Conservation (phyloP, 73 alveolate species). For the Effrenium voratum region DNA sequence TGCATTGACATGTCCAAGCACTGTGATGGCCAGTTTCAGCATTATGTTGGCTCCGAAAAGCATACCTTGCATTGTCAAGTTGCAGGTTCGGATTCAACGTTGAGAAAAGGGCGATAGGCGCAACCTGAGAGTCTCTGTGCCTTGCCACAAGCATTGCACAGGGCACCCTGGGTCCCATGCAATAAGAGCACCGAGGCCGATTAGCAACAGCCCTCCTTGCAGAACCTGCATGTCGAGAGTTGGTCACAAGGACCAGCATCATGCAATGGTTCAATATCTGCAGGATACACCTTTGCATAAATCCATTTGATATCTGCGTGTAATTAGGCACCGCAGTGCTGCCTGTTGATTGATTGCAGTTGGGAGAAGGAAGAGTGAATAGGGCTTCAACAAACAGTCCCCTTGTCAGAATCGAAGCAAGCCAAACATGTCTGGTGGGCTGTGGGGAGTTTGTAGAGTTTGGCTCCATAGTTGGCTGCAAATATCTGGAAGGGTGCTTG, state of each 20-base stretch:
- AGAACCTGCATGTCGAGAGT: neutral
- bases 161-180: neutral
- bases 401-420: neutral
- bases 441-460: too few species aligned
- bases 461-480: too few species aligned
- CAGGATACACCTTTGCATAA: neutral
- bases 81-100: constrained; percentile 70
- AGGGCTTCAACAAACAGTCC: too few species aligned
- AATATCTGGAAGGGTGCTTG: too few species aligned
- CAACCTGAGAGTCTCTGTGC: neutral
- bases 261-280: neutral
- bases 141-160: neutral
- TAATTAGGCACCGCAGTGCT: neutral
- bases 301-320: neutral
- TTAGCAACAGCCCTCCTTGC: constrained; percentile 45
- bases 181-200: constrained; percentile 1
- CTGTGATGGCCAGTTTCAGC: neutral
- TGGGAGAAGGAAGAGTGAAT: too few species aligned
- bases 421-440: neutral
- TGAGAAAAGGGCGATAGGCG: constrained; percentile 76
- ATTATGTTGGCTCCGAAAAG: too few species aligned
- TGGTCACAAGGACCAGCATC: neutral
- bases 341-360: too few species aligned
- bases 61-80: neutral
- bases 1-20: neutral